A percentile compares a stretch with the other conserved stretches of the same genome.
phyloP scores from a whole-genome alignment of 345 rosid genomes.

The Populus alba region DNA sequence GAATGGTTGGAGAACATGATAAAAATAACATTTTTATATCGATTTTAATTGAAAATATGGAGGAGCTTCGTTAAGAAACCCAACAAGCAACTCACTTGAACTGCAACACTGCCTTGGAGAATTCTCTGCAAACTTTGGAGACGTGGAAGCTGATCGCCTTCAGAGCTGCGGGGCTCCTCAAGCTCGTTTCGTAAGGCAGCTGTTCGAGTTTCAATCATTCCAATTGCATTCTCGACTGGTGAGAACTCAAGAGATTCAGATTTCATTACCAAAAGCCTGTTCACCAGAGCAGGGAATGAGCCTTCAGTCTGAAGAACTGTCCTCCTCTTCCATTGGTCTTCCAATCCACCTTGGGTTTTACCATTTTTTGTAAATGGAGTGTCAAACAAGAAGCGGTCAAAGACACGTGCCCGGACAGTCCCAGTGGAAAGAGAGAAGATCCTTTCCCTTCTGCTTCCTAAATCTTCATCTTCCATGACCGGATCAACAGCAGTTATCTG shows the following conservation, averaged over 20 bases:
- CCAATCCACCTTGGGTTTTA: slow-evolving; percentile 96
- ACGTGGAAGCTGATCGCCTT: slow-evolving; percentile 94
- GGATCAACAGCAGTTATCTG: slow-evolving; percentile 98
- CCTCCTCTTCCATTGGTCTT: slow-evolving; percentile 99
- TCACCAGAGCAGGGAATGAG: slow-evolving; percentile 95
- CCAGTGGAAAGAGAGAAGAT: slow-evolving; percentile 95
- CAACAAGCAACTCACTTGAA: slow-evolving; percentile 54
- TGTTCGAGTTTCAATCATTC: slow-evolving; percentile 98
- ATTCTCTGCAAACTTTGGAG: slow-evolving; percentile 97
- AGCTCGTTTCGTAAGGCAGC: slow-evolving; percentile 89
- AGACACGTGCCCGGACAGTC: slow-evolving; percentile 86
- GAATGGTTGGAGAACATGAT: background rate
- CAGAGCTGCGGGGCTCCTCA: slow-evolving; percentile 98
- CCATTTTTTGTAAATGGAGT: slow-evolving; percentile 99
- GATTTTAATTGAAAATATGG: background rate
- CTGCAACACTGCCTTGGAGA: slow-evolving; percentile 99
- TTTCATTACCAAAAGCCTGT: slow-evolving; percentile 79
- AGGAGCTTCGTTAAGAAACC: background rate
- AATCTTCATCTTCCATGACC: slow-evolving; percentile 98
- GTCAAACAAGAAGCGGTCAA: slow-evolving; percentile 94
- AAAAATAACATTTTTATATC: background rate
- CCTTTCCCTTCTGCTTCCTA: slow-evolving; percentile 95
- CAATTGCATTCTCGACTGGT: slow-evolving; percentile 97
- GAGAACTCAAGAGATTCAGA: slow-evolving; percentile 98
- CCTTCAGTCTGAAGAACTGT: slow-evolving; percentile 92